Evolutionary conservation across 1,139 yeast species (phyloP).

Genomic region (Candida sp.): DNA sequence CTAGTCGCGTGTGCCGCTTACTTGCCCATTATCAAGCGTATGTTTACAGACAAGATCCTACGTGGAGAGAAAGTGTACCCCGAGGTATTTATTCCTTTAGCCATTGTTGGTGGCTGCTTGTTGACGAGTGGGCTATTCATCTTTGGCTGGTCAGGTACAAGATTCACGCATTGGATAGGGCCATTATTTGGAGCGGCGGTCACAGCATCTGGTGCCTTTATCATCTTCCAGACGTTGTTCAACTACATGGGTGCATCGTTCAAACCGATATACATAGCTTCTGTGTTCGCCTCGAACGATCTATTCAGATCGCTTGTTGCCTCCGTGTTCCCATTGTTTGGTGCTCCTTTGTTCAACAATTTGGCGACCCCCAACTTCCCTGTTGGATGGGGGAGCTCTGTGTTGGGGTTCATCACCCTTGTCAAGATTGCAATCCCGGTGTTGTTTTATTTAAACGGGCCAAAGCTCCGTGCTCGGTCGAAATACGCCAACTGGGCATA

Average conservation of each 20-base stretch:
- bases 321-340: constrained; percentile 37
- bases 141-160: constrained; percentile 36
- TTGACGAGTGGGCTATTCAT: constrained; percentile 36
- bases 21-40: constrained; percentile 19
- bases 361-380: constrained; percentile 33
- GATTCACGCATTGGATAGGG: constrained; percentile 35
- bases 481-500: no score
- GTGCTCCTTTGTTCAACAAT: constrained; percentile 49
- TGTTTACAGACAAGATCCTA: constrained; percentile 28
- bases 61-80: constrained; percentile 51
- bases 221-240: constrained; percentile 36
- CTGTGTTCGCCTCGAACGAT: constrained; percentile 35
- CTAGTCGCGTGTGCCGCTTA: constrained; percentile 25
- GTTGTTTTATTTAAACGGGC: constrained; percentile 34
- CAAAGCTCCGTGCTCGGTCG: constrained; percentile 45
- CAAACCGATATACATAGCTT: constrained; percentile 31
- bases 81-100: constrained; percentile 61
- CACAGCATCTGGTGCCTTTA: constrained; percentile 32
- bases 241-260: constrained; percentile 70
- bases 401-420: constrained; percentile 59
- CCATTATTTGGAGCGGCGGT: constrained; percentile 33
- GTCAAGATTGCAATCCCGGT: constrained; percentile 72
- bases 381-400: constrained; percentile 69
- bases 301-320: constrained; percentile 31
- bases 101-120: constrained; percentile 34